A percentile compares a stretch with the other conserved stretches of the same genome.
phyloP scores from a whole-genome alignment of 2,329 filamentous ascomycete species.

The Ampelomyces quisqualis region DNA sequence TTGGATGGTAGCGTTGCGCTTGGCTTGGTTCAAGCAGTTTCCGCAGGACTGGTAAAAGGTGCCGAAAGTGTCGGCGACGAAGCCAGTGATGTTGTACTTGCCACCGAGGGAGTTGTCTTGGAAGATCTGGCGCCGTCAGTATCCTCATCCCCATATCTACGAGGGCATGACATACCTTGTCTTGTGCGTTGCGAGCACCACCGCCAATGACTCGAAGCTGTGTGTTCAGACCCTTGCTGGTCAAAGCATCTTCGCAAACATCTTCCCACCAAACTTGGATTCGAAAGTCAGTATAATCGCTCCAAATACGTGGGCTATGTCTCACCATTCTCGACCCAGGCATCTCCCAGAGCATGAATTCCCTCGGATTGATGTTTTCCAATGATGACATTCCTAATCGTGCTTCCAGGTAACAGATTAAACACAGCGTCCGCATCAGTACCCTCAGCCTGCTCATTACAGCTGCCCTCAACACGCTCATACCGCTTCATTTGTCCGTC shows the following conservation, averaged over 20 bases:
- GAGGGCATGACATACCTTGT: constrained; percentile 28
- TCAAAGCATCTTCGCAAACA: constrained; percentile 29
- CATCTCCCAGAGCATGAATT: constrained; percentile 28
- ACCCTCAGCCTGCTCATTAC: constrained; percentile 29
- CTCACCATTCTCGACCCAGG: constrained; percentile 32
- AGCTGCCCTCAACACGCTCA: constrained; percentile 25
- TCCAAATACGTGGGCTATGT: rapidly evolving
- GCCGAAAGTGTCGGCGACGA: constrained; percentile 29
- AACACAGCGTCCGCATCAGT: constrained; percentile 30
- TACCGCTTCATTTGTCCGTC: constrained; percentile 33
- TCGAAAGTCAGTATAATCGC: neutral
- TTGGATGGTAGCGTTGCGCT: constrained; percentile 30
- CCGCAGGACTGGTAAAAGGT: constrained; percentile 31
- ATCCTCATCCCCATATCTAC: constrained; percentile 6
- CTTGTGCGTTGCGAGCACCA: constrained; percentile 26
- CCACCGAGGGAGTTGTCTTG: constrained; percentile 23
- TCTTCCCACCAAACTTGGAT: constrained; percentile 29
- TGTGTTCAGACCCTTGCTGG: constrained; percentile 28
- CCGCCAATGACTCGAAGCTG: constrained; percentile 31
- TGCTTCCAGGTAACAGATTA: constrained; percentile 24
- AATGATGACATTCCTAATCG: constrained; percentile 26
- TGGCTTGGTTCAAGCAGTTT: constrained; percentile 30
- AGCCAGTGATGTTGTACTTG: constrained; percentile 27
- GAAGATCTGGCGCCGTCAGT: constrained; percentile 10
- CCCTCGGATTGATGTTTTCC: constrained; percentile 31